A percentile compares a stretch with the other conserved stretches of the same genome.
Evolutionary conservation across 2,329 filamentous ascomycete species (phyloP).

Genomic region (Aspergillus sp.): DNA sequence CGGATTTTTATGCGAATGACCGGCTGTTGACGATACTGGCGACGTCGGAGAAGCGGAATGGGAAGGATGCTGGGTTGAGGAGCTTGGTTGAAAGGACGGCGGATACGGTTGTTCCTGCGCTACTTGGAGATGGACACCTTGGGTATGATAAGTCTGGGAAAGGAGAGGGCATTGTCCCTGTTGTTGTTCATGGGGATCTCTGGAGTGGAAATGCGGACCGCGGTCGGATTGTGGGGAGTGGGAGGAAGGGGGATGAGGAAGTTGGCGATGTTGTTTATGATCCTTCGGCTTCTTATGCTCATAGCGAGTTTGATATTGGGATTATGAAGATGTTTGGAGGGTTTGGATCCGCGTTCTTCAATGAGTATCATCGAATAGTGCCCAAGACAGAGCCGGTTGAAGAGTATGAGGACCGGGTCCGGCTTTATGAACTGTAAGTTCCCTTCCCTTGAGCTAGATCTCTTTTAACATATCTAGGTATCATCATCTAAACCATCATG

Average conservation of each 20-base stretch:
- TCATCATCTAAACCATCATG: conserved; percentile 86
- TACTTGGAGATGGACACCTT: conserved; percentile 70
- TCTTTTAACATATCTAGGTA: conserved; percentile 55
- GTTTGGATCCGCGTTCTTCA: conserved; percentile 69
- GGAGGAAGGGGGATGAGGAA: conserved; percentile 39
- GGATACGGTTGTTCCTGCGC: conserved; percentile 65
- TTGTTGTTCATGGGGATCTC: conserved; percentile 86
- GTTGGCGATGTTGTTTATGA: conserved; percentile 80
- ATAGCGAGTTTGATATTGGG: conserved; percentile 85
- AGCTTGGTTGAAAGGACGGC: conserved; percentile 65
- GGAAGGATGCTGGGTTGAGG: conserved; percentile 61
- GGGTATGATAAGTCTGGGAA: conserved; percentile 44
- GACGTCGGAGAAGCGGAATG: conserved; percentile 61
- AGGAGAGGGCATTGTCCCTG: conserved; percentile 65
- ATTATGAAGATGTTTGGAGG: conserved; percentile 98
- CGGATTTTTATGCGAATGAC: conserved; percentile 79
- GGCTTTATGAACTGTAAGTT: conserved; percentile 77
- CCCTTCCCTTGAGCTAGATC: not conserved
- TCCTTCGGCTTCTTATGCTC: conserved; percentile 76
- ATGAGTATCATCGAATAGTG: conserved; percentile 72
- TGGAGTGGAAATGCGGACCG: conserved; percentile 82
- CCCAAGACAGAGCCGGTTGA: conserved; percentile 75
- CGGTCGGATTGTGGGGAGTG: conserved; percentile 58
- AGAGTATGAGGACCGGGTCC: conserved; percentile 82
- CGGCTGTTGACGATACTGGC: conserved; percentile 66